phyloP scores from a whole-genome alignment of 257 asterid genomes.

The Nicotiana benthamiana region DNA sequence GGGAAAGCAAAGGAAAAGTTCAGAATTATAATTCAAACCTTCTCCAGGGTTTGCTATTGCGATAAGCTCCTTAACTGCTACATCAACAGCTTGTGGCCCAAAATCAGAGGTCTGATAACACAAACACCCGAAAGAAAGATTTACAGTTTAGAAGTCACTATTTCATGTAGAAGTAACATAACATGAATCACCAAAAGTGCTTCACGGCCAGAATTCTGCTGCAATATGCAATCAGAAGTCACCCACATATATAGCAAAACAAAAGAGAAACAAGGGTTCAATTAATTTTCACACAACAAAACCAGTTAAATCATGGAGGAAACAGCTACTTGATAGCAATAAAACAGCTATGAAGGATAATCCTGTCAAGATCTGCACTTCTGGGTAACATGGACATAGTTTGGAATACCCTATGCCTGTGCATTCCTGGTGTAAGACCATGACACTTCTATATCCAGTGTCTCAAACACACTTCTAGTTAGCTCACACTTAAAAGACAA shows the following conservation, averaged over 20 bases:
- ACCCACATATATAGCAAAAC: not conserved
- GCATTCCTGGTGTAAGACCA: not conserved
- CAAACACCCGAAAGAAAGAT: not conserved
- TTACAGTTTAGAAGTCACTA: not conserved
- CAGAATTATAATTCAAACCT: slow-evolving; percentile 36
- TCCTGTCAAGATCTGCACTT: not conserved
- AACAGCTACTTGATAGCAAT: not conserved
- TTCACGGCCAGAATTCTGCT: not conserved
- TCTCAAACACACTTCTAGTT: not conserved
- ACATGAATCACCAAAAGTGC: not conserved
- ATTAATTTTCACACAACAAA: not conserved
- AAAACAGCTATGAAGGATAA: not conserved
- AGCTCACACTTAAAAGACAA: not conserved
- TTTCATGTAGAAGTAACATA: not conserved
- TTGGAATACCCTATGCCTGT: not conserved
- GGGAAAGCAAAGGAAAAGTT: not conserved
- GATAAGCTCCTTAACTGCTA: slow-evolving; percentile 59
- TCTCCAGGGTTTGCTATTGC: slow-evolving; percentile 62
- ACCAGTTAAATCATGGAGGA: not conserved
- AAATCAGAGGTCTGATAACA: slow-evolving; percentile 48
- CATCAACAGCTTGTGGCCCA: slow-evolving; percentile 51
- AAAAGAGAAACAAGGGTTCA: not conserved
- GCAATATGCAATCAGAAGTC: not conserved
- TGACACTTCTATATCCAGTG: not conserved
- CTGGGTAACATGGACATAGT: not conserved